A percentile compares a stretch with the other conserved stretches of the same genome.
Conservation (phyloP, 306 rosid genomes). For the Crataegus laevigata region DNA sequence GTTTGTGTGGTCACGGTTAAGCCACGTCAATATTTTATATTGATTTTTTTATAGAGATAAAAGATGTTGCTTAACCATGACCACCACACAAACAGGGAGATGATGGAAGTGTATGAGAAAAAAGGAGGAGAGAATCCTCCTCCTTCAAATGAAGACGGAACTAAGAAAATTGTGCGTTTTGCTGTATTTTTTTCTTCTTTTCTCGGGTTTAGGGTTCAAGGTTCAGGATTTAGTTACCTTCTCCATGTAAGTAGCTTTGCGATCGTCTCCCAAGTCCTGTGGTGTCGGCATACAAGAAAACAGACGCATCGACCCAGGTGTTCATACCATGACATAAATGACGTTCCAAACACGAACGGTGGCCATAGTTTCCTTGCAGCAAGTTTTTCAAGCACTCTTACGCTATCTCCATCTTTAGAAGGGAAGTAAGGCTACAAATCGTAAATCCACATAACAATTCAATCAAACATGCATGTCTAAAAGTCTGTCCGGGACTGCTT, state of each 20-base stretch:
- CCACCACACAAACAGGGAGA: no score
- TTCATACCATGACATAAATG: constrained; percentile 87
- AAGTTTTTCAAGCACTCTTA: constrained; percentile 39
- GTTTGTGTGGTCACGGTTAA: no score
- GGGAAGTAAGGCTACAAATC: constrained; percentile 59
- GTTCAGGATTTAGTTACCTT: constrained; percentile 31
- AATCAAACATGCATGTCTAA: neutral
- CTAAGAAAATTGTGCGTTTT: neutral
- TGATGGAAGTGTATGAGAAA: no score
- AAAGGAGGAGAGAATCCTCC: no score
- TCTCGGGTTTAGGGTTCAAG: no score
- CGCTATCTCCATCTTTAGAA: constrained; percentile 38
- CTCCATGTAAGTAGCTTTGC: constrained; percentile 34
- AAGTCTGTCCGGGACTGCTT: no score
- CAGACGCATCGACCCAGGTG: constrained; percentile 74
- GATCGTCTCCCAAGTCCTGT: constrained; percentile 60
- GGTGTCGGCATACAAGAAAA: constrained; percentile 61
- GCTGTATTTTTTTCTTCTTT: neutral
- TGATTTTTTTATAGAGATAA: no score
- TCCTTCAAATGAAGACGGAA: neutral
- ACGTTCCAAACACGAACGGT: constrained; percentile 46
- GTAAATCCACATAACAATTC: neutral
- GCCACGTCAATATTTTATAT: no score
- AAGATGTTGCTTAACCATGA: no score
- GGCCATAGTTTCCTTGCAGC: constrained; percentile 68